These are phyloP conservation scores for Rhipidocladum racemiflorum DNA, from an alignment of 176 grass and related monocot species.

Conservation along the genomic window DNA sequence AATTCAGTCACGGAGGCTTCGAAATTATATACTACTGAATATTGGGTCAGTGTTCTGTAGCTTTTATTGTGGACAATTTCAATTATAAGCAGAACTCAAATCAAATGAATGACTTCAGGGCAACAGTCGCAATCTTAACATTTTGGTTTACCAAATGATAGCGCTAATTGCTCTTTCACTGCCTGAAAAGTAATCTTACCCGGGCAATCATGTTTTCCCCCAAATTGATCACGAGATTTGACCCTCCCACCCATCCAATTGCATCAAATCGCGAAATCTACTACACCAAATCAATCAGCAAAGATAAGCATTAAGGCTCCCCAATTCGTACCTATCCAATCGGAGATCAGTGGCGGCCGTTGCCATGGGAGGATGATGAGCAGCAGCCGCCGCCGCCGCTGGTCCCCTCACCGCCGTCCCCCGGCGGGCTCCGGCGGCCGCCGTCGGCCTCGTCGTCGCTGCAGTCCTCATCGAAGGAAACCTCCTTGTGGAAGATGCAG, in stretches of 20 bases:
- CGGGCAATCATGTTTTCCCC: background rate
- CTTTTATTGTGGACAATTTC: background rate
- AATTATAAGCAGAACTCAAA: background rate
- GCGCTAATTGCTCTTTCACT: background rate
- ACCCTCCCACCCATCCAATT: background rate
- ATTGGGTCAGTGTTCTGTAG: background rate
- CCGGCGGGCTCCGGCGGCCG: constrained; percentile 5
- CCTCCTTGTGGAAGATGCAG: constrained; percentile 96
- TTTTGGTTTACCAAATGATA: background rate
- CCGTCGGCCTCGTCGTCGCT: constrained; percentile 70
- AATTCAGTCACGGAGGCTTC: background rate
- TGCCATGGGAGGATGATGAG: constrained; percentile 46
- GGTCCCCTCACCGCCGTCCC: constrained; percentile 32
- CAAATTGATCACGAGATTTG: background rate
- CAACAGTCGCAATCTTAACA: background rate
- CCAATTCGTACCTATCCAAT: background rate
- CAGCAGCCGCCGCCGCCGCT: background rate
- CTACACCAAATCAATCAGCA: background rate
- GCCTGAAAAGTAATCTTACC: background rate
- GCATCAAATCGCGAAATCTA: background rate
- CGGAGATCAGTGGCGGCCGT: constrained; percentile 28
- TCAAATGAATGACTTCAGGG: background rate
- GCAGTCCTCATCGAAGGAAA: constrained; percentile 86
- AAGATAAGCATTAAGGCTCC: background rate
- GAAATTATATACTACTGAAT: background rate